These are phyloP conservation scores for Lipomyces yamadae DNA, from an alignment of 805 yeast genomes.

Conservation along the genomic window DNA sequence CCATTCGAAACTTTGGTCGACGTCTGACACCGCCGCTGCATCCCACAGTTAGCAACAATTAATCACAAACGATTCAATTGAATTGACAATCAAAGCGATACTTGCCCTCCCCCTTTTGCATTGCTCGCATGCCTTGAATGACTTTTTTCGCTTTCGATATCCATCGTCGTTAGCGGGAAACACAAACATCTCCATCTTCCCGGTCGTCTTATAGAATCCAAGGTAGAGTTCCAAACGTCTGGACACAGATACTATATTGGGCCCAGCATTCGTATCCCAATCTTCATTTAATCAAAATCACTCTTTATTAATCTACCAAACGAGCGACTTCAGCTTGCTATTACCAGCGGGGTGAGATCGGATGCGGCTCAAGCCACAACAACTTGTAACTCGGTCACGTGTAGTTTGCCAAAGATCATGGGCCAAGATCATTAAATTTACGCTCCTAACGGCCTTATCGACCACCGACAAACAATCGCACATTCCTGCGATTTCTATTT, in stretches of 20 bases:
- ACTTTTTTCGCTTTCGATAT: slow-evolving; percentile 32
- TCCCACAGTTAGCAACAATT: not conserved
- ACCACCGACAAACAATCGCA: not conserved
- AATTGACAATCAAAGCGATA: not conserved
- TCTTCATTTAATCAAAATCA: not conserved
- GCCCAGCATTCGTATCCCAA: not conserved
- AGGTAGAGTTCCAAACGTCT: not conserved
- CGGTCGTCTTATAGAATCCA: not conserved
- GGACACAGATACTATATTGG: not conserved
- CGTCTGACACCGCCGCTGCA: slow-evolving; percentile 31
- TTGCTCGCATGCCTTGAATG: slow-evolving; percentile 35
- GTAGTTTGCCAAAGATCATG: not conserved
- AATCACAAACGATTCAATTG: not conserved
- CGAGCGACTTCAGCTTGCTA: not conserved
- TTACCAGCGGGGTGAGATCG: not conserved
- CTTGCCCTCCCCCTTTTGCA: slow-evolving; percentile 33
- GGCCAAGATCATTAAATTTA: too few species aligned
- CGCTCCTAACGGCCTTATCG: not conserved
- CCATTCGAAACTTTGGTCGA: slow-evolving; percentile 19
- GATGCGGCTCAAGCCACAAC: not conserved
- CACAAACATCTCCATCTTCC: slow-evolving; percentile 26
- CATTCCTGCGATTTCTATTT: not conserved
- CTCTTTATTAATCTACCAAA: not conserved
- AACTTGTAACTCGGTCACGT: not conserved
- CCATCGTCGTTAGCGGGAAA: slow-evolving; percentile 36